These are phyloP conservation scores for Fragosphaeria purpurea DNA, from an alignment of 2,329 filamentous ascomycete genomes.

Conservation along the genomic window DNA sequence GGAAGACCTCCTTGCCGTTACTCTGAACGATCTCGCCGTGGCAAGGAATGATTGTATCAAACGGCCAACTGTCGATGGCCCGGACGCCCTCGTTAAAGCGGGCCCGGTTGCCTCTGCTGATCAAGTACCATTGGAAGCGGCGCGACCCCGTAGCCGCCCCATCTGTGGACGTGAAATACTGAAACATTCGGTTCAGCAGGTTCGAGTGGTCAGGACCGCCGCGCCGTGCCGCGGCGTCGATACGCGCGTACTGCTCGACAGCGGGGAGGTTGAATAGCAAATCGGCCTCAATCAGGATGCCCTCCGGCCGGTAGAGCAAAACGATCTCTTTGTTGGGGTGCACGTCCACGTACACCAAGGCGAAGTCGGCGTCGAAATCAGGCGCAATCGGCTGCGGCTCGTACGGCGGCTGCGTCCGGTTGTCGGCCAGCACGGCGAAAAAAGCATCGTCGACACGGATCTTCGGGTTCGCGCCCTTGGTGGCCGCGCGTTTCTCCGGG, in stretches of 20 bases:
- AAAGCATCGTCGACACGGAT: constrained; percentile 46
- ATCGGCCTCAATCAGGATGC: constrained; percentile 79
- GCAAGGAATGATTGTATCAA: constrained; percentile 76
- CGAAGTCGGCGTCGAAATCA: constrained; percentile 82
- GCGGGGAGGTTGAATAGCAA: constrained; percentile 86
- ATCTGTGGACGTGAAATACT: constrained; percentile 47
- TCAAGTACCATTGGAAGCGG: constrained; percentile 71
- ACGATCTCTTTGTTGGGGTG: constrained; percentile 82
- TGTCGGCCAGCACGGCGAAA: constrained; percentile 53
- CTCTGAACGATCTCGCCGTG: constrained; percentile 83
- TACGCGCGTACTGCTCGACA: constrained; percentile 68
- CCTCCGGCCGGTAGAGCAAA: constrained; percentile 70
- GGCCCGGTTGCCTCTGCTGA: constrained; percentile 47
- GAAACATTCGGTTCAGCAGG: constrained; percentile 33
- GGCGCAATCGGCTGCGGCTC: constrained; percentile 45
- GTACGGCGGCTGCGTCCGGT: constrained; percentile 35
- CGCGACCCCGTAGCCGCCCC: constrained; percentile 65
- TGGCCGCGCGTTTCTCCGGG: constrained; percentile 61
- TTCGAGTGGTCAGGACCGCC: constrained; percentile 34
- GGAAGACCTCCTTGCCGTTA: constrained; percentile 62
- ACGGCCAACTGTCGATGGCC: constrained; percentile 71
- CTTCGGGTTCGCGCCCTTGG: constrained; percentile 44
- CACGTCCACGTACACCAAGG: constrained; percentile 70
- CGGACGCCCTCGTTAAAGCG: constrained; percentile 61
- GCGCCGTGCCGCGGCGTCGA: constrained; percentile 16